phyloP scores from a whole-genome alignment of 192 early-diverging fungal species.

The Rhizoclosmatium sp. region DNA sequence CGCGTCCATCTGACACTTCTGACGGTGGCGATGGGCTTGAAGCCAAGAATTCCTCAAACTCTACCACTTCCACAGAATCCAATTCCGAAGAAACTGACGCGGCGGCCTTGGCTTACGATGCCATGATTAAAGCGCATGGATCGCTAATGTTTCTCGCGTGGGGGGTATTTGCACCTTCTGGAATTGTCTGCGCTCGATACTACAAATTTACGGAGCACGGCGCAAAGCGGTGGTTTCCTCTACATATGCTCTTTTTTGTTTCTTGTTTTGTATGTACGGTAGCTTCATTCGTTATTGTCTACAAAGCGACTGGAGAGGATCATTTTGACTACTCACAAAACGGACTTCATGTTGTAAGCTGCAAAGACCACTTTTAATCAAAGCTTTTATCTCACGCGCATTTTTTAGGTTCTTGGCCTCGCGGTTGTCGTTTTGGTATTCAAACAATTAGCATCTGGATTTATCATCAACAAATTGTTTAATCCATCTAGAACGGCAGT shows the following conservation, averaged over 20 bases:
- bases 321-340: conserved; percentile 29
- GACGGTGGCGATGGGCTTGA: too few species aligned
- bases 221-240: background rate
- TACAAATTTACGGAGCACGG: conserved; percentile 21
- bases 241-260: conserved; percentile 1
- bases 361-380: background rate
- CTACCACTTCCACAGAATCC: background rate
- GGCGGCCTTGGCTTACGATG: background rate
- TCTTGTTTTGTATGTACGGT: conserved; percentile 3
- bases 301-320: conserved; percentile 9
- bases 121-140: conserved; percentile 34
- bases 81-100: background rate
- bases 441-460: conserved; percentile 7
- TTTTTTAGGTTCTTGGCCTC: conserved; percentile 13
- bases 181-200: conserved; percentile 30
- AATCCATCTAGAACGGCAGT: background rate
- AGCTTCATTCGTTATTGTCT: conserved; percentile 20
- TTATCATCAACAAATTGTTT: conserved; percentile 9
- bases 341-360: conserved; percentile 20
- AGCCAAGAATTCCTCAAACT: background rate
- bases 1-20: too few species aligned
- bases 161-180: conserved; percentile 36
- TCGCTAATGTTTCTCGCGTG: conserved; percentile 44
- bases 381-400: background rate
- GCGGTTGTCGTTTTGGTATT: conserved; percentile 4